Conservation (phyloP, 495 filamentous ascomycete genomes). For the Hypoxylon cercidicola region DNA sequence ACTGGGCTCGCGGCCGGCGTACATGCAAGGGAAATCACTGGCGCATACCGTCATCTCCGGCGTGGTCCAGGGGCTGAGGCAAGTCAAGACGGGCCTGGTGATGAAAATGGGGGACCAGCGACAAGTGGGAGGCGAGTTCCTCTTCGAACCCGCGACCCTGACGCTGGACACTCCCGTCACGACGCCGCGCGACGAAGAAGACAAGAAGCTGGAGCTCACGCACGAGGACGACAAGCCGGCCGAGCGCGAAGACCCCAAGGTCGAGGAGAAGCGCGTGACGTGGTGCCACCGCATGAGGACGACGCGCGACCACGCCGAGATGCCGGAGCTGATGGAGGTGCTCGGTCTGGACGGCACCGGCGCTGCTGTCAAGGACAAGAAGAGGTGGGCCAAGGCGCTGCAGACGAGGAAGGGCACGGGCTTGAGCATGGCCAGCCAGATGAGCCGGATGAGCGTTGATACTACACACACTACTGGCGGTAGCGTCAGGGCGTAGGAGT, state of each 20-base stretch:
- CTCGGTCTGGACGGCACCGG: constrained; percentile 66
- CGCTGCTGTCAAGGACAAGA: constrained; percentile 49
- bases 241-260: constrained; percentile 30
- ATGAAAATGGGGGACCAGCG: constrained; percentile 73
- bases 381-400: constrained; percentile 55
- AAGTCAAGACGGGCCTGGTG: constrained; percentile 61
- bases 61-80: constrained; percentile 67
- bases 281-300: constrained; percentile 90
- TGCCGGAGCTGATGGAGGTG: constrained; percentile 69
- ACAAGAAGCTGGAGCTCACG: constrained; percentile 30
- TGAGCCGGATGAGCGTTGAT: constrained; percentile 48
- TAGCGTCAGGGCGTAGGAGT: constrained; percentile 12
- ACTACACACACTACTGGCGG: constrained; percentile 19
- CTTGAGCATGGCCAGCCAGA: constrained; percentile 54
- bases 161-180: constrained; percentile 46
- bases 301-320: constrained; percentile 80
- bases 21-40: constrained; percentile 65
- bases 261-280: constrained; percentile 66
- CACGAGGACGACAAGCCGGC: constrained; percentile 40
- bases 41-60: constrained; percentile 56
- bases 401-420: constrained; percentile 58
- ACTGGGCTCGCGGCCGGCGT: constrained; percentile 72
- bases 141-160: constrained; percentile 68
- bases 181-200: constrained; percentile 45
- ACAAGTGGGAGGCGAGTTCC: constrained; percentile 86